Base-by-base conservation (phyloP, 2,329 filamentous ascomycete genomes). In the Beauveria medogensis region DNA sequence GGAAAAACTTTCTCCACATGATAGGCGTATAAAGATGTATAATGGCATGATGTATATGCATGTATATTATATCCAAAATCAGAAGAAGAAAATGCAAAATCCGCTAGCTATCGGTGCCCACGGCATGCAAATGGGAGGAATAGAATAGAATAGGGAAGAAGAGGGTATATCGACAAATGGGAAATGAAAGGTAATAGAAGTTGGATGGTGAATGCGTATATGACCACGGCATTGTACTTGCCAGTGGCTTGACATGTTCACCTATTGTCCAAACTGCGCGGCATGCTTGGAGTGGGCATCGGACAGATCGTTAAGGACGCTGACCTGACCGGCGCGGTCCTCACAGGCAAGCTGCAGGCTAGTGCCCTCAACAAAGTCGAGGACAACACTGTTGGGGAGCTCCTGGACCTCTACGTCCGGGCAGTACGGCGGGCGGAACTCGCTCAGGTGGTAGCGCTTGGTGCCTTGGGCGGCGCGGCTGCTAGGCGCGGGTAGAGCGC, bases 381-480 rank as follows among this genome's bases (percentile, higher is more conserved):
- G 73, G 8, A 83, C 78, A 4, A 87, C 83, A 69, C 92, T 97
- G 75, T 97, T 91, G 2, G 93, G 92, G 57, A 99, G 80, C 76
- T 99, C 94, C 75, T 97, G 90, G 66, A 91, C 80, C 70, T 97
- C 94, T 63, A 95, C 87, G 72, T 97, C 93, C 0, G 94, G 94
- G 18, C 90, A 80, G 67, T 88, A 91, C 0, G 92, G 92, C 46
- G 78, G 75, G 65, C 84, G 83, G 78, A 97, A 95, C 63, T 97
- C 91, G 66, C 84, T 87, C 61, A 99, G 80, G 70, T 96, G 90
- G 72, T 91, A 97, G 63, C 88, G 86, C 76, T 92, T 92, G 60
- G 87, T 74, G 26, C 77, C 77, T 40, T 74, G 70, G 6, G 75
- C 77, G 3, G 72, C 71, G 16, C 74, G 70, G 61, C 75, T 84